Conservation (phyloP, 192 early-diverging fungal genomes). For the Phycomyces blakesleeanus region DNA sequence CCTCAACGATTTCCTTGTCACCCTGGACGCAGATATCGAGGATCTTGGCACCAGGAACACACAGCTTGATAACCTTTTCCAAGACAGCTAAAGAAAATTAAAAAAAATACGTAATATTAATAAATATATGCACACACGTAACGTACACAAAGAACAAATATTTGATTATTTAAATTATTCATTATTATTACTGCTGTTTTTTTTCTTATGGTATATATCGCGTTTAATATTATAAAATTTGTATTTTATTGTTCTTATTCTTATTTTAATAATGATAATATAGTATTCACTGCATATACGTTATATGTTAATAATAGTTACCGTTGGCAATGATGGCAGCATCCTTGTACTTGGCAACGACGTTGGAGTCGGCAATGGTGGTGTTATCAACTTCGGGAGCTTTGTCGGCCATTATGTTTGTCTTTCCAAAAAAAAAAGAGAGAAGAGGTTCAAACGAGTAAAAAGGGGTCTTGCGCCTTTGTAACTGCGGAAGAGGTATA, state of each 20-base stretch:
- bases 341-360: constrained; percentile 89
- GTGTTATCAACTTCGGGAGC: constrained; percentile 33
- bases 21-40: constrained; percentile 86
- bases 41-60: constrained; percentile 77
- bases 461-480: too few relatives aligned
- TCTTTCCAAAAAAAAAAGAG: neutral
- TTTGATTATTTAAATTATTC: too few relatives aligned
- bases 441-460: neutral
- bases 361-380: constrained; percentile 66
- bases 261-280: too few relatives aligned
- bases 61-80: constrained; percentile 61
- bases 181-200: neutral
- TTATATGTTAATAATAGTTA: constrained; percentile 47
- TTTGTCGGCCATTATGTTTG: neutral
- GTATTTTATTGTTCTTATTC: too few relatives aligned
- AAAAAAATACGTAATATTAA: constrained; percentile 18
- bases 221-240: too few relatives aligned
- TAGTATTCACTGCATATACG: too few relatives aligned
- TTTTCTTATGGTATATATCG: neutral
- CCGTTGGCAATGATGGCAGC: constrained; percentile 87
- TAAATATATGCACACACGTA: neutral
- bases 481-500: neutral
- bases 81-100: constrained; percentile 61
- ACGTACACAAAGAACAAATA: too few relatives aligned
- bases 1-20: constrained; percentile 78